Percentiles rank a stretch among this genome's conserved stretches.
Conservation (phyloP, 768 basidiomycete species). For the Lentinus brumalis region DNA sequence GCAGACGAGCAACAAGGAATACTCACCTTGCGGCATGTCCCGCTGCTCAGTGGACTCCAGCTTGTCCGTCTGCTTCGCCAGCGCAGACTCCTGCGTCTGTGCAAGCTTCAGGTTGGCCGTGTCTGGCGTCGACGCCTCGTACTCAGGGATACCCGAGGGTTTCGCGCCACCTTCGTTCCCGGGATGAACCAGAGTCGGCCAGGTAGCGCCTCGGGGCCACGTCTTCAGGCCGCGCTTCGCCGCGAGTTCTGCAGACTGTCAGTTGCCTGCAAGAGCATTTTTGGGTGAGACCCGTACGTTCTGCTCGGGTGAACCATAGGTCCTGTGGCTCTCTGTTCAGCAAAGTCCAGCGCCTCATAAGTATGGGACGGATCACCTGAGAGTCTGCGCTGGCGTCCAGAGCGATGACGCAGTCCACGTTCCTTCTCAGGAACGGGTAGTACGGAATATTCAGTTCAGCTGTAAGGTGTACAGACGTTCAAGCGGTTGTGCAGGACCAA, state of each 20-base stretch:
- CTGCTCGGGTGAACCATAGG: constrained; percentile 31
- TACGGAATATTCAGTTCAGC: constrained; percentile 31
- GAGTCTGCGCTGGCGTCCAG: constrained; percentile 31
- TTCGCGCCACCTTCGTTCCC: constrained; percentile 3
- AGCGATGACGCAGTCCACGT: constrained; percentile 31
- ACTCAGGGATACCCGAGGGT: constrained; percentile 3
- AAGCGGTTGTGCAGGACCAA: background rate
- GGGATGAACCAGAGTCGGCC: constrained; percentile 21
- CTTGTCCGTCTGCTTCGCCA: constrained; percentile 26
- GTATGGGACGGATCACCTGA: constrained; percentile 11
- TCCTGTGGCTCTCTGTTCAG: constrained; percentile 14
- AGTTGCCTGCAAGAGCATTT: background rate
- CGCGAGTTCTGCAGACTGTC: constrained; percentile 23
- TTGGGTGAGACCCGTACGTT: constrained; percentile 12
- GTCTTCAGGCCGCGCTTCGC: constrained; percentile 25
- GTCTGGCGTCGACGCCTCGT: constrained; percentile 13
- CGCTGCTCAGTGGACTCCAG: constrained; percentile 18
- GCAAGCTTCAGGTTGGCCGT: constrained; percentile 26
- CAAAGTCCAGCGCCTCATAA: background rate
- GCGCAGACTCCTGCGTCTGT: constrained; percentile 25
- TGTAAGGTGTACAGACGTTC: background rate
- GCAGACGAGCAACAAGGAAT: background rate
- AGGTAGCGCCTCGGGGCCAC: constrained; percentile 29
- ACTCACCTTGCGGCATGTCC: constrained; percentile 20
- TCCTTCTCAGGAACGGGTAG: constrained; percentile 27